Percentiles rank a stretch among this genome's conserved stretches.
phyloP scores from a whole-genome alignment of 208 protist species.

The Vickermania ingenoplastis region DNA sequence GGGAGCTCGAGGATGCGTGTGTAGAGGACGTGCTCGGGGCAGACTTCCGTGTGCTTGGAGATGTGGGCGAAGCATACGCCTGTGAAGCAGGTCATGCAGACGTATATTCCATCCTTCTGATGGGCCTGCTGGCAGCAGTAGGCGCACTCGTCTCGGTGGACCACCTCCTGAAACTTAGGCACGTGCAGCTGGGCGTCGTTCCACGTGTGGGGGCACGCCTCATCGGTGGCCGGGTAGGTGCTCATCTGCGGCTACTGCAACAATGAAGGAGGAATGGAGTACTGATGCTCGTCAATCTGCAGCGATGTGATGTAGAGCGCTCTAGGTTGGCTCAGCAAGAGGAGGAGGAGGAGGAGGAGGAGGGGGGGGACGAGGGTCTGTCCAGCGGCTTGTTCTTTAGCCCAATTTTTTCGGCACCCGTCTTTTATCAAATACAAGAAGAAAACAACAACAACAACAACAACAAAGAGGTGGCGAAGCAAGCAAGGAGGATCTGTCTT shows the following conservation, averaged over 20 bases:
- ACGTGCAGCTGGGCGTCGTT: constrained; percentile 39
- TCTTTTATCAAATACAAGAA: too few species aligned
- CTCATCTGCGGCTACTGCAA: too few species aligned
- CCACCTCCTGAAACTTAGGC: constrained; percentile 19
- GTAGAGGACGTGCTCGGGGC: constrained; percentile 55
- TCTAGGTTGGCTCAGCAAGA: too few species aligned
- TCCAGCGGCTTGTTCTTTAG: too few species aligned
- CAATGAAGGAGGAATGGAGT: constrained; percentile 3
- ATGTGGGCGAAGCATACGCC: constrained; percentile 68
- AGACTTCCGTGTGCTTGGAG: constrained; percentile 46
- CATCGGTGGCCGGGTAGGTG: constrained; percentile 27
- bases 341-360: too few species aligned
- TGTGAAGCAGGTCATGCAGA: constrained; percentile 76
- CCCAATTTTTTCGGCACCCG: too few species aligned
- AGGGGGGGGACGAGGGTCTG: too few species aligned
- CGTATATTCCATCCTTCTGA: constrained; percentile 51
- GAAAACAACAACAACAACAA: too few species aligned
- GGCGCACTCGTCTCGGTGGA: constrained; percentile 82
- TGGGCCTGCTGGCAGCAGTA: constrained; percentile 76
- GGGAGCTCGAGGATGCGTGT: constrained; percentile 62
- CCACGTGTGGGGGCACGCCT: constrained; percentile 75
- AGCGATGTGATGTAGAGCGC: too few species aligned
- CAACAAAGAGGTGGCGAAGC: too few species aligned
- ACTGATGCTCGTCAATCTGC: constrained; percentile 1
- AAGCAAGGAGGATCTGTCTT: too few species aligned